Percentiles rank a stretch among this genome's conserved stretches.
These are phyloP conservation scores for Rhododendron ferrugineum DNA, from an alignment of 148 eudicot species.

Conservation along the genomic window DNA sequence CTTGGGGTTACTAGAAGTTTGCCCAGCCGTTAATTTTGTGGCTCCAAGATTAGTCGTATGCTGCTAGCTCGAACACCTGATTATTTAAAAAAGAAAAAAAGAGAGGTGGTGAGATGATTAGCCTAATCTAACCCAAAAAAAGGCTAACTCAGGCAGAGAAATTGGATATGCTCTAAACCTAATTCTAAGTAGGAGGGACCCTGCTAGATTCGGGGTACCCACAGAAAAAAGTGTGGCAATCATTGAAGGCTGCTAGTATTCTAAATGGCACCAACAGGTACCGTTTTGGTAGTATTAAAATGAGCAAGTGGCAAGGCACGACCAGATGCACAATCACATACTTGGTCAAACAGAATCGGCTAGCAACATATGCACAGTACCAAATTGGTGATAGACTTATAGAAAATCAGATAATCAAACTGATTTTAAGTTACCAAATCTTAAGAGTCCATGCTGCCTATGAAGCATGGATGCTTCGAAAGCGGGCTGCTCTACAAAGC, in stretches of 20 bases:
- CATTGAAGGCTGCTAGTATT: constrained; percentile 18
- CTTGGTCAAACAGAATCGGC: constrained; percentile 16
- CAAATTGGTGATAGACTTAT: not conserved
- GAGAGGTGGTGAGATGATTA: constrained; percentile 15
- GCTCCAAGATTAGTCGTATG: not conserved
- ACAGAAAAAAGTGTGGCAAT: constrained; percentile 28
- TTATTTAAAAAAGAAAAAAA: not conserved
- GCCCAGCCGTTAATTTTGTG: not conserved
- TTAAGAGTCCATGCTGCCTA: not conserved
- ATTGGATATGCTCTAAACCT: not conserved
- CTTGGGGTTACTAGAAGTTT: not conserved
- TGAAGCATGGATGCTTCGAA: not conserved
- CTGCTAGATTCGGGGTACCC: constrained; percentile 17
- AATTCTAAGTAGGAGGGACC: constrained; percentile 14
- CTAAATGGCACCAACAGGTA: not conserved
- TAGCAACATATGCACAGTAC: not conserved
- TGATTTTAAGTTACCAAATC: not conserved
- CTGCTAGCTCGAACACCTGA: not conserved
- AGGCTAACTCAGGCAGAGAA: not conserved
- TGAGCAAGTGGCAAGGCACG: constrained; percentile 2
- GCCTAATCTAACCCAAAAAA: constrained; percentile 6
- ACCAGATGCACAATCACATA: constrained; percentile 3
- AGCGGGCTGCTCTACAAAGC: not conserved
- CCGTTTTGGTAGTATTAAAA: not conserved
- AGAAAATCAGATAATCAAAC: not conserved